Conservation (phyloP, 2,329 filamentous ascomycete genomes). For the Fusarium robinianum region DNA sequence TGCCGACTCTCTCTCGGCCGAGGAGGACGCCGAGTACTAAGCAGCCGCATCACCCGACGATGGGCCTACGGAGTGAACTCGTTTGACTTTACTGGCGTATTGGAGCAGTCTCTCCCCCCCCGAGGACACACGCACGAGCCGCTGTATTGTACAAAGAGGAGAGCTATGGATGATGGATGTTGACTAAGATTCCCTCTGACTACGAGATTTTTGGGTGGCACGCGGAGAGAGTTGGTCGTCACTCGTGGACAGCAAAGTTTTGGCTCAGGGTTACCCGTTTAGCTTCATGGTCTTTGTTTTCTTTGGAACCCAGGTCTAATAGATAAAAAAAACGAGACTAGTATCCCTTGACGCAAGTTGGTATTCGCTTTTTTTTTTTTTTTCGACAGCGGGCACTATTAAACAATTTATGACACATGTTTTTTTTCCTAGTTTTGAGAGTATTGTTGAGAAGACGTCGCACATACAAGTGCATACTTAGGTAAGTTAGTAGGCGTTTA, state of each 20-base stretch:
- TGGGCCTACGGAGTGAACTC: constrained; percentile 17
- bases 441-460: too few species aligned
- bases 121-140: constrained; percentile 17
- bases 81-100: constrained; percentile 29
- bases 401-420: constrained; percentile 42
- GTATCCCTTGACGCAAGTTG: constrained; percentile 28
- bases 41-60: constrained; percentile 11
- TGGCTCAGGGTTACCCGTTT: constrained; percentile 34
- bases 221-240: constrained; percentile 29
- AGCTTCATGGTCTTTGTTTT: constrained; percentile 31
- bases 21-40: constrained; percentile 80
- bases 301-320: constrained; percentile 35
- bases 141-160: constrained; percentile 27
- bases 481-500: too few species aligned
- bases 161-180: constrained; percentile 29
- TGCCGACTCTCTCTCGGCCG: constrained; percentile 68
- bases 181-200: constrained; percentile 38
- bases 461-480: too few species aligned
- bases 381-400: constrained; percentile 38
- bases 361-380: constrained; percentile 26
- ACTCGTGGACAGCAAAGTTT: constrained; percentile 27
- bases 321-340: constrained; percentile 42
- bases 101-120: constrained; percentile 20
- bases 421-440: constrained; percentile 8
- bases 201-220: constrained; percentile 31